These are phyloP conservation scores for Aspergillus uvarum DNA, from an alignment of 2,329 filamentous ascomycete genomes.

Conservation along the genomic window DNA sequence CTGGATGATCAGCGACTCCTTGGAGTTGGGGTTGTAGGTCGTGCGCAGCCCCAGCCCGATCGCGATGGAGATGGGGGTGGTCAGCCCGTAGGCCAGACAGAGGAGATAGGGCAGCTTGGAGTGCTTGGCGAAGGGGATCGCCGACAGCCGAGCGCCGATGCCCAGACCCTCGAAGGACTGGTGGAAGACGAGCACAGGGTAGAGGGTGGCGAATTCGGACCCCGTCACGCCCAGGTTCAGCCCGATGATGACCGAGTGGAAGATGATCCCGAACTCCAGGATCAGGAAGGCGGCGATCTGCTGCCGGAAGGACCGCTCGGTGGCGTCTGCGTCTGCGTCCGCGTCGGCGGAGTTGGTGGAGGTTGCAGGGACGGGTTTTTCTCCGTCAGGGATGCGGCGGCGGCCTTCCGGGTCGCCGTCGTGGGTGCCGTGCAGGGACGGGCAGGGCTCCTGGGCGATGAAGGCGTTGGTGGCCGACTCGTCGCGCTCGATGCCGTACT, in stretches of 20 bases:
- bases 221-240: constrained; percentile 61
- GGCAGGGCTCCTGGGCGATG: not conserved
- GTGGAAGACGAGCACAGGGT: constrained; percentile 62
- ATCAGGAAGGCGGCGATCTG: constrained; percentile 45
- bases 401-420: not conserved
- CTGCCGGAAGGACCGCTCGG: constrained; percentile 34
- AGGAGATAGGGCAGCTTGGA: not conserved
- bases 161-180: constrained; percentile 64
- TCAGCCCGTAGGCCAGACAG: constrained; percentile 1
- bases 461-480: constrained; percentile 10
- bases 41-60: constrained; percentile 1
- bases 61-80: constrained; percentile 3
- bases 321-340: not conserved
- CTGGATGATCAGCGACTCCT: constrained; percentile 2
- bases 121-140: constrained; percentile 50
- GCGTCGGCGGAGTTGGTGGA: not conserved
- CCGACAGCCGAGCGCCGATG: constrained; percentile 60
- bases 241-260: constrained; percentile 64
- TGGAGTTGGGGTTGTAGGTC: constrained; percentile 1
- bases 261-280: constrained; percentile 63
- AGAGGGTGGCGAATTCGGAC: constrained; percentile 57
- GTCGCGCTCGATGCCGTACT: constrained; percentile 42
- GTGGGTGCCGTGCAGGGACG: not conserved
- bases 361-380: not conserved
- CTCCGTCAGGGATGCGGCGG: not conserved